Evolutionary conservation across 2,329 filamentous ascomycete species (phyloP).

Genomic region (Fusarium tanahbumbuense): DNA sequence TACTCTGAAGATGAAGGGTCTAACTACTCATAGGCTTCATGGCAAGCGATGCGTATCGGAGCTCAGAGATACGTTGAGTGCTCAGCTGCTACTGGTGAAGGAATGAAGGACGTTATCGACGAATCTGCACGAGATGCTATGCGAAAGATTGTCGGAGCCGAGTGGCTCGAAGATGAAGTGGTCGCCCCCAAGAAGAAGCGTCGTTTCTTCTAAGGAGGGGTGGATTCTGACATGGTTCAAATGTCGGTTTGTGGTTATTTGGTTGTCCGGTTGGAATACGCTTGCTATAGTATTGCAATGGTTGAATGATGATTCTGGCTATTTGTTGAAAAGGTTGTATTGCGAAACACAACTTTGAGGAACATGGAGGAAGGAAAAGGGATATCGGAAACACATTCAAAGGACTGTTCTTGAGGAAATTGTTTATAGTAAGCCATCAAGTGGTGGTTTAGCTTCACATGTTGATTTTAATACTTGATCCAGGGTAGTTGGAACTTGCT

Average conservation of each 20-base stretch:
- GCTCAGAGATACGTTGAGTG: slow-evolving; percentile 51
- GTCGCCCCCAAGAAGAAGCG: slow-evolving; percentile 24
- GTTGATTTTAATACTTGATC: not conserved
- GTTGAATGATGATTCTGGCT: not conserved
- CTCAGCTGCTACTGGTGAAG: slow-evolving; percentile 53
- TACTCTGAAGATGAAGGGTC: not conserved
- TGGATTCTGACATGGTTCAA: not conserved
- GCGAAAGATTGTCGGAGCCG: slow-evolving; percentile 27
- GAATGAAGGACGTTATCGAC: slow-evolving; percentile 49
- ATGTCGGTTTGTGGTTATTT: not conserved
- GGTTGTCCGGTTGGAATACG: not conserved
- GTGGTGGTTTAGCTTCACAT: not conserved
- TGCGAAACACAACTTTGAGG: not conserved
- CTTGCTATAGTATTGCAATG: not conserved
- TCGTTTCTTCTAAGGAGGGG: slow-evolving; percentile 34
- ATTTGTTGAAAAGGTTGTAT: not conserved
- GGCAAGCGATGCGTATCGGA: slow-evolving; percentile 49
- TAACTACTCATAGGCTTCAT: slow-evolving; percentile 46
- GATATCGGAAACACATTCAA: not conserved
- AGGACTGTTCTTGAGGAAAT: not conserved
- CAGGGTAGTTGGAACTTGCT: slow-evolving; percentile 8
- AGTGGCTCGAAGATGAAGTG: slow-evolving; percentile 5
- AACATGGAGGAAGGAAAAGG: too few relatives aligned
- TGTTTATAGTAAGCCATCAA: not conserved
- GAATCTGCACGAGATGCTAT: slow-evolving; percentile 43